phyloP scores from a whole-genome alignment of 305 asterid genomes.

The Solanum hybrid region DNA sequence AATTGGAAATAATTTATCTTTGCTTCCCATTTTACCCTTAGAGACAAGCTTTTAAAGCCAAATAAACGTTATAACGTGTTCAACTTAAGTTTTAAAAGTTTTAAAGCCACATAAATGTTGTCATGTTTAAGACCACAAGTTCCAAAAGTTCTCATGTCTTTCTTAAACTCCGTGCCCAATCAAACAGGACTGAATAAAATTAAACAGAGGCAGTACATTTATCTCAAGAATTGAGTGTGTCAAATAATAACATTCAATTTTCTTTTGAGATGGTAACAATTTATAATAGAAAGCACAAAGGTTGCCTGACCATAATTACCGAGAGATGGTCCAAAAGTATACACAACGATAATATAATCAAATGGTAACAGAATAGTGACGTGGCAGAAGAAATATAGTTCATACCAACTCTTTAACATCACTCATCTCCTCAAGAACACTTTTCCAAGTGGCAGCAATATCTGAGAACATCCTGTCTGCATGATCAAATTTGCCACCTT shows the following conservation, averaged over 20 bases:
- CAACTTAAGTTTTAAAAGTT: not conserved
- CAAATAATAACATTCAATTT: not conserved
- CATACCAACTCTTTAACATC: constrained; percentile 93
- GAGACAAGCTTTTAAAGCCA: not conserved
- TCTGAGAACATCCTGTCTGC: constrained; percentile 98
- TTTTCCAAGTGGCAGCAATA: constrained; percentile 89
- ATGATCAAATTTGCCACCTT: constrained; percentile 98
- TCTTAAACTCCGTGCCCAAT: not conserved
- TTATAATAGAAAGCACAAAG: not conserved
- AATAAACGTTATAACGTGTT: not conserved
- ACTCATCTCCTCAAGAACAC: constrained; percentile 99
- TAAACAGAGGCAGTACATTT: not conserved
- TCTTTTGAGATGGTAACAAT: not conserved
- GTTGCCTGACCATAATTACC: not conserved
- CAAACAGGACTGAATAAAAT: not conserved
- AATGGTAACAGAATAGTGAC: not conserved
- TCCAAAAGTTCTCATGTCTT: not conserved
- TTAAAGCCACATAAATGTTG: not conserved
- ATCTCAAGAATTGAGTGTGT: not conserved
- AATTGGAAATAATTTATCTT: not conserved
- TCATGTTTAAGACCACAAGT: not conserved
- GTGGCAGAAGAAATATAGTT: constrained; percentile 2
- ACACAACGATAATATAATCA: not conserved
- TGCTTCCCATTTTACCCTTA: not conserved
- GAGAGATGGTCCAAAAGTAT: not conserved